Conservation (phyloP, 2,329 filamentous ascomycete genomes). For the Alternaria infectoria region DNA sequence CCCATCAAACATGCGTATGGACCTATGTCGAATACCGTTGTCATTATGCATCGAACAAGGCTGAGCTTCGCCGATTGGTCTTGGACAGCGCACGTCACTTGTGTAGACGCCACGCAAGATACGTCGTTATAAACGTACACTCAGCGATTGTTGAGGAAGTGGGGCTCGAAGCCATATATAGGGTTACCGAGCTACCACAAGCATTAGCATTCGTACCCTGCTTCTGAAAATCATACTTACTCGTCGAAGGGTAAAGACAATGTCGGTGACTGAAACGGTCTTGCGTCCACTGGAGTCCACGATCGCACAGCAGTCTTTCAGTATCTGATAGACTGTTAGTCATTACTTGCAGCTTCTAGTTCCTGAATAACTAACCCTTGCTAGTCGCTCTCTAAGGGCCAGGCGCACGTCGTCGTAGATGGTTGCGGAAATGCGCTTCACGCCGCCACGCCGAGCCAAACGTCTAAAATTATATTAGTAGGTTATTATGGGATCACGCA, state of each 20-base stretch:
- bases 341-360: no score
- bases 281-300: slow-evolving; percentile 36
- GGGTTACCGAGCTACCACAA: slow-evolving; percentile 24
- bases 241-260: slow-evolving; percentile 40
- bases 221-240: slow-evolving; percentile 19
- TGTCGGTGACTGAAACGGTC: slow-evolving; percentile 38
- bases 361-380: slow-evolving; percentile 19
- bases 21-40: not conserved
- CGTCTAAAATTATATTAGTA: slow-evolving; percentile 53
- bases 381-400: slow-evolving; percentile 60
- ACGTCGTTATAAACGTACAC: not conserved
- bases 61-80: not conserved
- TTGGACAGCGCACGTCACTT: not conserved
- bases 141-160: slow-evolving; percentile 11
- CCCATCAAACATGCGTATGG: not conserved
- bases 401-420: slow-evolving; percentile 69
- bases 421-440: slow-evolving; percentile 70
- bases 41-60: not conserved
- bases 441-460: slow-evolving; percentile 75
- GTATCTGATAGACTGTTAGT: slow-evolving; percentile 24
- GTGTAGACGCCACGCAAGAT: not conserved
- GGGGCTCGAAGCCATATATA: slow-evolving; percentile 35
- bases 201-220: not conserved
- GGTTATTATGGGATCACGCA: not conserved
- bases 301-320: slow-evolving; percentile 30